A percentile compares a stretch with the other conserved stretches of the same genome.
Evolutionary conservation across 139 green algal genomes (phyloP).

Genomic region (Protoeuglena noctilucae): DNA sequence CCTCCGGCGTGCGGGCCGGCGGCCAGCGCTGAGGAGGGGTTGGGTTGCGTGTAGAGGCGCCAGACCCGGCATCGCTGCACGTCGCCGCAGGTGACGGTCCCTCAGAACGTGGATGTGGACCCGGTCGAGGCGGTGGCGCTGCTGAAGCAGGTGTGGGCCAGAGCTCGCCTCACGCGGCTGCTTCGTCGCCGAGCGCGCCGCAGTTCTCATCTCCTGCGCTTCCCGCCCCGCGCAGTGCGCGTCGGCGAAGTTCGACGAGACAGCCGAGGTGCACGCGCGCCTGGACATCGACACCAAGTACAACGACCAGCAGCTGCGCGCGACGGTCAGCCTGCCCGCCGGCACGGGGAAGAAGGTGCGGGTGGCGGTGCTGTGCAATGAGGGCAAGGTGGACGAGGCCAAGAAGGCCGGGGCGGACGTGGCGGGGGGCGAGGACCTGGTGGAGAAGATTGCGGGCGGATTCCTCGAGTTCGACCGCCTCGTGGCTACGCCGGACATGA

Average conservation of each 20-base stretch:
- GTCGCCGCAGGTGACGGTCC: conserved; percentile 7
- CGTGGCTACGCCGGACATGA: conserved; percentile 97
- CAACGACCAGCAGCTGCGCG: conserved; percentile 93
- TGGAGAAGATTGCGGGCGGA: conserved; percentile 82
- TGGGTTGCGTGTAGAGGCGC: too few species aligned
- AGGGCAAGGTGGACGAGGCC: conserved; percentile 52
- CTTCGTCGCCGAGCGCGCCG: too few species aligned
- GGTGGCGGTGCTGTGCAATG: conserved; percentile 29
- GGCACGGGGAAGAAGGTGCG: conserved; percentile 59
- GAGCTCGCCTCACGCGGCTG: too few species aligned
- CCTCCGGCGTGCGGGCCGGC: too few species aligned
- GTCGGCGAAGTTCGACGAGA: conserved; percentile 89
- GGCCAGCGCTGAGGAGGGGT: too few species aligned
- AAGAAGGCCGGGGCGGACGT: conserved; percentile 80
- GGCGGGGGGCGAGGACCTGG: conserved; percentile 79
- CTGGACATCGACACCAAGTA: conserved; percentile 82
- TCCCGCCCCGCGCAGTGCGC: conserved; percentile 53
- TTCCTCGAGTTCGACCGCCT: conserved; percentile 99
- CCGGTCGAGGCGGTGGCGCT: conserved; percentile 53
- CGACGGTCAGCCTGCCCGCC: conserved; percentile 81
- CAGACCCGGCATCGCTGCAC: too few species aligned
- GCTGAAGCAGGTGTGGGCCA: too few species aligned
- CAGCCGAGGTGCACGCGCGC: conserved; percentile 78
- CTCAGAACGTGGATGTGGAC: conserved; percentile 21
- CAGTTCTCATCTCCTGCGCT: neutral